Base-by-base conservation (phyloP, 305 asterid genomes). In the Rubia balearica region DNA sequence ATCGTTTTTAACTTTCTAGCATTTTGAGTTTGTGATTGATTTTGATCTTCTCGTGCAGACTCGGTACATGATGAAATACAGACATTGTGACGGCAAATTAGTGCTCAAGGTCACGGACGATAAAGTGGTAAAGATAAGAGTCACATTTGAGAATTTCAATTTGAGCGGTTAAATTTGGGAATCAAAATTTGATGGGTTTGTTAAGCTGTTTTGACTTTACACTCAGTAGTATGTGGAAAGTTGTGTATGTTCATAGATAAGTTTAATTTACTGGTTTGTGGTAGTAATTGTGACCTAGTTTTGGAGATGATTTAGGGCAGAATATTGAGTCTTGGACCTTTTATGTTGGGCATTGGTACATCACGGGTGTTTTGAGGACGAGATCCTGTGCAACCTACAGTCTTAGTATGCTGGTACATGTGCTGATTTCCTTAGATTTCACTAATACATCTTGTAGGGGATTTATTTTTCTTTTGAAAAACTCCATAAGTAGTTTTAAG, bases 71-170 rank as follows among this genome's bases (percentile, higher is more conserved):
- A 89, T 92, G 97, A 92, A 92, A 75, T 92, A 92, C 85, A 81
- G 98, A 81, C 88, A 90, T 69, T 86, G 88, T 69, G 98, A 90
- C 27, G 97, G 97, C 57, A 90, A 93, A 82, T 79, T 93, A 88
- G 90, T 93, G 63, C 90, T 93, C 24, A 93, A 93, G 75, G 98
- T 93, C 67, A 89, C 96, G 14, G 96, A 89, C 70, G 86, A 93
- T 79, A 90, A 81, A 79, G 85, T 83, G 98, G 97, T 93, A 83
- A 38, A 24, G 27, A 57, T 10, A 21, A 17, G 2, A 4, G 3
- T 6, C 40, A 42, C 10, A 3, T 38, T 38, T 66, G 55, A 33
- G 16, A 7, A 13, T 12, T 4, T 12, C 3, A 3, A 33, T 21
- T 22, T 4, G 5, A 45, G 46, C 9, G 3, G 2, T 27, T n/a